Conservation (phyloP, 805 yeast species). For the Kodamaea sagamina region DNA sequence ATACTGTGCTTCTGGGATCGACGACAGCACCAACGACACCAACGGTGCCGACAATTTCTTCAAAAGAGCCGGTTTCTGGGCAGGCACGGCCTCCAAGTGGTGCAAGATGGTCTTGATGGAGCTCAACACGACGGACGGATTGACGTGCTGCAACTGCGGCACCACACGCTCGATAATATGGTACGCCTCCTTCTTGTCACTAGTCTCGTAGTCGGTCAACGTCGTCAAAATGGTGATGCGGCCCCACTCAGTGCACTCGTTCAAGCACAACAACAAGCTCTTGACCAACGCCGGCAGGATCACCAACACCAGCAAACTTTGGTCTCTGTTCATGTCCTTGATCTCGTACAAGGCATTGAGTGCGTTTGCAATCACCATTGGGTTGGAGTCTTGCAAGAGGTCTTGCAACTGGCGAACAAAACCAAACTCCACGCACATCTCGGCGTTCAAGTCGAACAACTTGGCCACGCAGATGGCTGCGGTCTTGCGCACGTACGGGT, state of each 20-base stretch:
- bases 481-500: conserved; percentile 96
- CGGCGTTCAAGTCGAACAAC: conserved; percentile 80
- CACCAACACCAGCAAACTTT: conserved; percentile 36
- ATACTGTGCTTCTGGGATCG: conserved; percentile 89
- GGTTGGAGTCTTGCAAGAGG: conserved; percentile 82
- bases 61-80: conserved; percentile 47
- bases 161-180: conserved; percentile 86
- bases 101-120: conserved; percentile 78
- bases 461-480: conserved; percentile 98
- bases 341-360: conserved; percentile 85
- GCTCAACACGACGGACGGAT: conserved; percentile 89
- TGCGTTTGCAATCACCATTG: conserved; percentile 97
- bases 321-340: conserved; percentile 61
- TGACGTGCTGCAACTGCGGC: conserved; percentile 96
- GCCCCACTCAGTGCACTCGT: conserved; percentile 99
- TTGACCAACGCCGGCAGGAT: conserved; percentile 47
- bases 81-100: conserved; percentile 56
- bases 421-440: conserved; percentile 83
- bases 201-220: conserved; percentile 66
- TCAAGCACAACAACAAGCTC: conserved; percentile 77
- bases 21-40: conserved; percentile 81
- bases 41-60: conserved; percentile 81
- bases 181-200: conserved; percentile 63
- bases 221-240: conserved; percentile 86
- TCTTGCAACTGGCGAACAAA: conserved; percentile 68